Evolutionary conservation across 257 asterid genomes (phyloP), one percentile per base, ranked within the genome.

Genomic region (Forsythia viridissima): DNA sequence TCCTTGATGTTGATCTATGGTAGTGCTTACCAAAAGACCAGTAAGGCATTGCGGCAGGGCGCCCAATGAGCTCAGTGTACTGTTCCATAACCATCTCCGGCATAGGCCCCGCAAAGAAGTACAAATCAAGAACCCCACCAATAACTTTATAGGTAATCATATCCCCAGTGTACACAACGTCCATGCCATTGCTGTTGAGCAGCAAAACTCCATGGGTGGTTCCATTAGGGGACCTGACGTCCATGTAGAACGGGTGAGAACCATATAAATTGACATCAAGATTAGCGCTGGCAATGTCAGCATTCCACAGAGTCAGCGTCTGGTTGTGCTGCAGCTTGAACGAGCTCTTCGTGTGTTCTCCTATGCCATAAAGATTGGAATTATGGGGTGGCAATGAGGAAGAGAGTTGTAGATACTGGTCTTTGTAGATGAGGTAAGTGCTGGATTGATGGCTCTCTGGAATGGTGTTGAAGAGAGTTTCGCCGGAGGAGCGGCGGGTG

Each of bases 31-130:
- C 98, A 15, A 94, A 91, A 71, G 98, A 87, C 99, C 99, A 94
- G 80, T 94, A 93, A 10, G 99, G 98, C 96, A 94, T 89, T 4
- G 96, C 87, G 4, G 97, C 90, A 36, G 99, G 99, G 73, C 97
- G 95, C 4, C 99, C 99, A 59, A 93, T 85, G 66, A 94, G 92
- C 55, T 81, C 85, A 5, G 99, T 91, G 36, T 94, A 94, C 79
- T 94, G 99, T 30, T 90, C 93, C 88, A 93, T 82, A 24, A 91
- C 97, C 90, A 80, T 12, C 66, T 86, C 89, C 9, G 99, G 98
- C 43, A 84, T 84, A 0, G 99, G 98, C 8, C 99, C 99, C 8
- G 88, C 86, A 10, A 94, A 94, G 79, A 94, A 80, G 73, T 94
- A 93, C 79, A 94, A 74, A 77, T 94, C 98, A 68, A 94, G 52